These are phyloP conservation scores for Linderniella brevidens DNA, from an alignment of 257 asterid genomes.

Conservation along the genomic window DNA sequence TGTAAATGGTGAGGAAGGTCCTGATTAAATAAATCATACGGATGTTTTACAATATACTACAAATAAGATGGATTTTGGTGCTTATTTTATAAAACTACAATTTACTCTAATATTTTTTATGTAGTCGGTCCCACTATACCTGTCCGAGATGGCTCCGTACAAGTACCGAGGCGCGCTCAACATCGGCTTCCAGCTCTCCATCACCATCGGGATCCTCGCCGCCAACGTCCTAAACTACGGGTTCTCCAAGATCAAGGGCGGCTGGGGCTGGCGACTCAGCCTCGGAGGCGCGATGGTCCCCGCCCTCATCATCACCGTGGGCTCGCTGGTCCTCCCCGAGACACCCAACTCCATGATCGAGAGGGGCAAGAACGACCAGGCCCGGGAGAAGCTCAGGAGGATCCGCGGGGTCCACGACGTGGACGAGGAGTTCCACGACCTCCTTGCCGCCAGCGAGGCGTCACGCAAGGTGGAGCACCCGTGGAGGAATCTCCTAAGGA, in stretches of 20 bases:
- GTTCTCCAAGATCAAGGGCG: constrained; percentile 24
- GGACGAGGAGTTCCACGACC: constrained; percentile 56
- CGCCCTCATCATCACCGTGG: constrained; percentile 47
- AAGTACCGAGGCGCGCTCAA: constrained; percentile 35
- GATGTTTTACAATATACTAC: too few relatives aligned
- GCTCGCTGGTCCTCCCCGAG: constrained; percentile 67
- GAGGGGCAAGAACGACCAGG: constrained; percentile 39
- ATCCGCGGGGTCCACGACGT: constrained; percentile 43
- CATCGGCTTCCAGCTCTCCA: constrained; percentile 32
- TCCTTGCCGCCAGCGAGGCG: constrained; percentile 56
- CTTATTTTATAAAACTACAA: too few relatives aligned
- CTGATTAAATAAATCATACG: too few relatives aligned
- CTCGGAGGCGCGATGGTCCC: constrained; percentile 86
- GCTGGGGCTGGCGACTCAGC: constrained; percentile 79
- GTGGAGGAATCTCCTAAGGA: constrained; percentile 45
- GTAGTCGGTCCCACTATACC: constrained; percentile 41
- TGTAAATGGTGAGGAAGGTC: too few relatives aligned
- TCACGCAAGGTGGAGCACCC: constrained; percentile 49
- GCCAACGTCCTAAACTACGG: constrained; percentile 33
- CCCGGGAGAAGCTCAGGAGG: constrained; percentile 24
- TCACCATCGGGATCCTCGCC: constrained; percentile 26
- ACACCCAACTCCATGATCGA: constrained; percentile 78
- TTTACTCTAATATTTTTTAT: not conserved
- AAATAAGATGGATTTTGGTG: too few relatives aligned
- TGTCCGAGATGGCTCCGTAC: constrained; percentile 50